phyloP scores from a whole-genome alignment of 257 asterid genomes.

The Nyctanthes arbortristis region DNA sequence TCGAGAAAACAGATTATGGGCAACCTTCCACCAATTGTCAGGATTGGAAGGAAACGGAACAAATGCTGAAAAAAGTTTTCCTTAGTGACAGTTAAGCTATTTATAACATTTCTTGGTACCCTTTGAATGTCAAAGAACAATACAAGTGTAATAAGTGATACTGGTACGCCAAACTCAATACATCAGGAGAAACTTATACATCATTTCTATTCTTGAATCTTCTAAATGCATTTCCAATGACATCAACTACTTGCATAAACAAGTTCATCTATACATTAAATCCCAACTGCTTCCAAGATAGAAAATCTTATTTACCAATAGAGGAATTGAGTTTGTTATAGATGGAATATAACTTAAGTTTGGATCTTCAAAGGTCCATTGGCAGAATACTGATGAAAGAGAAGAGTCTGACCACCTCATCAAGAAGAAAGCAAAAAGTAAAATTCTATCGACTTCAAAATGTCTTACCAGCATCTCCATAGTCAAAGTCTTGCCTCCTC shows the following conservation, averaged over 20 bases:
- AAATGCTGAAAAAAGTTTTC: background rate
- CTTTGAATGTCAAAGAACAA: background rate
- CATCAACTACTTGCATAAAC: background rate
- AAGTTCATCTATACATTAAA: background rate
- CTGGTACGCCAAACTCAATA: background rate
- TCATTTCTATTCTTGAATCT: background rate
- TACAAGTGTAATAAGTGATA: background rate
- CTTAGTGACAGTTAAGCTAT: background rate
- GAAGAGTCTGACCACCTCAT: constrained; percentile 10
- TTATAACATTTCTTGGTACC: background rate
- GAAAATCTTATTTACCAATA: constrained; percentile 1
- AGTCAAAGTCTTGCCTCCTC: constrained; percentile 90
- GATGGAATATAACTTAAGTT: constrained; percentile 1
- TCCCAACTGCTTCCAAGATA: constrained; percentile 16
- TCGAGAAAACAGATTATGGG: background rate
- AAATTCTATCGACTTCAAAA: constrained; percentile 1
- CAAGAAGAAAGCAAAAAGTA: constrained; percentile 1
- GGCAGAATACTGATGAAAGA: background rate
- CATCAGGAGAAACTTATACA: background rate
- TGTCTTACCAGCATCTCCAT: constrained; percentile 68
- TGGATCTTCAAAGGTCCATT: background rate
- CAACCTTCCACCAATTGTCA: background rate
- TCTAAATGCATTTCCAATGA: background rate
- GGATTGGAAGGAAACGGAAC: background rate
- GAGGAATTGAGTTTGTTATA: constrained; percentile 10